These are phyloP conservation scores for Ceratobasidium sp. DNA, from an alignment of 1,284 basidiomycete genomes.

Conservation along the genomic window DNA sequence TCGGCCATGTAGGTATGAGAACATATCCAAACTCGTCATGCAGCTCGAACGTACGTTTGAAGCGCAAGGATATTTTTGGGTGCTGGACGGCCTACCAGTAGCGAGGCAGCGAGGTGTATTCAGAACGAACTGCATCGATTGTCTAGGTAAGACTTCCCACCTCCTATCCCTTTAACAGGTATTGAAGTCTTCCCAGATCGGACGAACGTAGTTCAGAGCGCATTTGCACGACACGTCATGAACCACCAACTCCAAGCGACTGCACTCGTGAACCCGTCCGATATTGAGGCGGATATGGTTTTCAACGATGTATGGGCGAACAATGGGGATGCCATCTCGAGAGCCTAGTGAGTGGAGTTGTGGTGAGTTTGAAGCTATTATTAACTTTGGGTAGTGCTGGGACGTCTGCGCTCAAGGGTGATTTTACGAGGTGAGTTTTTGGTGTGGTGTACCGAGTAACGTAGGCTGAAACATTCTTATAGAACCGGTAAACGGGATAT, in stretches of 20 bases:
- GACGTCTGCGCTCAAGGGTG: conserved; percentile 96
- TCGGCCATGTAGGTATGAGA: conserved; percentile 76
- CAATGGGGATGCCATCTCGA: conserved; percentile 90
- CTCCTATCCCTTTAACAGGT: neutral
- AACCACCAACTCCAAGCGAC: conserved; percentile 85
- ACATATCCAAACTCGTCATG: conserved; percentile 84
- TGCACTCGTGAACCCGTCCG: conserved; percentile 69
- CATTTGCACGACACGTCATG: conserved; percentile 87
- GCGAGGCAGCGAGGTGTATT: conserved; percentile 88
- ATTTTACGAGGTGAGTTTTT: conserved; percentile 81
- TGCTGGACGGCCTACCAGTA: conserved; percentile 77
- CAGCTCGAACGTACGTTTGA: conserved; percentile 80
- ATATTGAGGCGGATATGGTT: conserved; percentile 77
- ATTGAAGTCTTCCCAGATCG: conserved; percentile 69
- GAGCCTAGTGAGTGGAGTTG: conserved; percentile 79
- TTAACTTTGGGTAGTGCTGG: conserved; percentile 69
- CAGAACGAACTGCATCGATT: conserved; percentile 94
- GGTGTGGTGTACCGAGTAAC: neutral
- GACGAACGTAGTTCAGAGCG: conserved; percentile 89
- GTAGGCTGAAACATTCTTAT: neutral
- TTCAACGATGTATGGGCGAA: conserved; percentile 98
- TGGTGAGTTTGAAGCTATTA: conserved; percentile 53
- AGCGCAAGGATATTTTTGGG: conserved; percentile 88
- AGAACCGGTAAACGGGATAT: conserved; percentile 95
- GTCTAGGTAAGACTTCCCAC: conserved; percentile 55